Conservation (phyloP, 2,329 filamentous ascomycete genomes). For the Bipolaris bicolor region DNA sequence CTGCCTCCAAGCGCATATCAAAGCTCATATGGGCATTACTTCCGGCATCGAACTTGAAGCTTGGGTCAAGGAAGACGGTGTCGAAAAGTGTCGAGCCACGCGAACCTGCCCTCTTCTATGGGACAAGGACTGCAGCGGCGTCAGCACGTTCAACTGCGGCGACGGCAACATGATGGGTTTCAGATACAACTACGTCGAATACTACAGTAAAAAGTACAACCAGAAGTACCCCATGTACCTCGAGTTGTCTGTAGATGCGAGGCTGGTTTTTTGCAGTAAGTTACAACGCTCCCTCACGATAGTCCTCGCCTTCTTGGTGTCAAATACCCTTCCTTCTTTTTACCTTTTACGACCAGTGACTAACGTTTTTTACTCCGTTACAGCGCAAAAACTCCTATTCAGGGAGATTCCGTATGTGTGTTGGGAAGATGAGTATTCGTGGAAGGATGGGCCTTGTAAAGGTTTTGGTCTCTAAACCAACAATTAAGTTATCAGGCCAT, state of each 20-base stretch:
- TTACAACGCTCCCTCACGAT: background rate
- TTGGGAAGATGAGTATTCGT: constrained; percentile 1
- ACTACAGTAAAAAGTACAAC: constrained; percentile 5
- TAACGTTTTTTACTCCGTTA: background rate
- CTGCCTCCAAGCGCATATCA: constrained; percentile 3
- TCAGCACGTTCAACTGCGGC: constrained; percentile 1
- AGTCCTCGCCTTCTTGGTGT: background rate
- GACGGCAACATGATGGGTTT: constrained; percentile 4
- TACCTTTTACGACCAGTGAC: background rate
- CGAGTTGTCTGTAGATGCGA: background rate
- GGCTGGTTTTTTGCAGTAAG: constrained; percentile 4
- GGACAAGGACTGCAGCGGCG: constrained; percentile 2
- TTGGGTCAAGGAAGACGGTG: background rate
- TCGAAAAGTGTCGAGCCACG: constrained; percentile 1
- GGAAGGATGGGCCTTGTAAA: constrained; percentile 5
- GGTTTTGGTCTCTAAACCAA: background rate
- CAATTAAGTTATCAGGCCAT: no score
- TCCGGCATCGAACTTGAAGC: constrained; percentile 5
- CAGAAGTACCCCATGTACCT: constrained; percentile 2
- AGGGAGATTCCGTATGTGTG: background rate
- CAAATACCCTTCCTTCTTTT: background rate
- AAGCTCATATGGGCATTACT: constrained; percentile 3
- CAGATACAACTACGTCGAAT: constrained; percentile 1
- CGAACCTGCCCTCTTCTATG: background rate
- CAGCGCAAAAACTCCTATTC: background rate